A percentile compares a stretch with the other conserved stretches of the same genome.
phyloP scores from a whole-genome alignment of 805 yeast genomes.

The Candida cerambycidarum region DNA sequence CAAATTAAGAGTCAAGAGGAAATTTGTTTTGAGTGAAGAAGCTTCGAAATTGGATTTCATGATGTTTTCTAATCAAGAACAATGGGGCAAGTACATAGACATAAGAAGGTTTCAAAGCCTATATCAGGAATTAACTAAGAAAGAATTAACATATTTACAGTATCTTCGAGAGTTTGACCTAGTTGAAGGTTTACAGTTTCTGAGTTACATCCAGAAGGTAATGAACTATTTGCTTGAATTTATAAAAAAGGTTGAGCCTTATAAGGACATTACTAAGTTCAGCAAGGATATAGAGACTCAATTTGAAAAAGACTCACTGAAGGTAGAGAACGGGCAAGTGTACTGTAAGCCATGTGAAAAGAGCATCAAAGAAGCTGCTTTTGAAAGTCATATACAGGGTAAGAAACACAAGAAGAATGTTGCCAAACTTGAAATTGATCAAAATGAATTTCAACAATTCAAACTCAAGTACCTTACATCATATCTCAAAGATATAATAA shows the following conservation, averaged over 20 bases:
- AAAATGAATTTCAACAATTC: conserved; percentile 30
- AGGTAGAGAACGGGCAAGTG: conserved; percentile 28
- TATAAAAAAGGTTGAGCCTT: conserved; percentile 48
- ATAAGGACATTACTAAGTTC: conserved; percentile 39
- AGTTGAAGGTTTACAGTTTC: conserved; percentile 29
- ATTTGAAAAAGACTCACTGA: conserved; percentile 1
- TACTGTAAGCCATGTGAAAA: conserved; percentile 68
- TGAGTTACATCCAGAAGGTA: conserved; percentile 46
- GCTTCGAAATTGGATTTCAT: conserved; percentile 47
- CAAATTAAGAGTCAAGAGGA: conserved; percentile 28
- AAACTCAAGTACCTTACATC: conserved; percentile 36
- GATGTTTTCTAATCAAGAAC: conserved; percentile 60
- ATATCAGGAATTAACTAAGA: conserved; percentile 44
- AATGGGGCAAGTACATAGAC: conserved; percentile 64
- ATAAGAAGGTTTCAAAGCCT: conserved; percentile 48
- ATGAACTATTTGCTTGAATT: conserved; percentile 50
- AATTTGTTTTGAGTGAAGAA: conserved; percentile 47
- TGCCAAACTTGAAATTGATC: conserved; percentile 3
- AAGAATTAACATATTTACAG: conserved; percentile 43
- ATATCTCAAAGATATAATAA: conserved; percentile 40
- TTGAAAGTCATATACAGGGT: conserved; percentile 65
- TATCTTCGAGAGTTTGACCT: conserved; percentile 49
- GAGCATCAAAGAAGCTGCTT: conserved; percentile 64
- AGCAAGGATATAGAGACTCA: conserved; percentile 7
- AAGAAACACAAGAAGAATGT: conserved; percentile 67